Conservation (phyloP, 257 asterid genomes). For the Avicennia marina region DNA sequence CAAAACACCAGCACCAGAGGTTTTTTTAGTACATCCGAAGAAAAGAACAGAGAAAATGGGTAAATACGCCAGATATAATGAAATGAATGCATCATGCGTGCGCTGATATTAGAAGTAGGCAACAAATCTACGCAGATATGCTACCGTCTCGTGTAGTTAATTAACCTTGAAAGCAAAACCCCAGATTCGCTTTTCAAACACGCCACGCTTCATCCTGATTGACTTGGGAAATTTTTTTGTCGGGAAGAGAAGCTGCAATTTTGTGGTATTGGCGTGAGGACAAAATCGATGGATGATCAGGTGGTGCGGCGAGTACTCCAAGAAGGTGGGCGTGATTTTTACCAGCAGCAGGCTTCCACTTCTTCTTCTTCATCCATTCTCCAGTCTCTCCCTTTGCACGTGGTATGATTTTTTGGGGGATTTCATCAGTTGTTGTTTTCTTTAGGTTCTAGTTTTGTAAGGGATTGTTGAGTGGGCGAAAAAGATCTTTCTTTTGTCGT, state of each 20-base stretch:
- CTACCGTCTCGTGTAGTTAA: conserved; percentile 9
- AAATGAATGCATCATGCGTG: not conserved
- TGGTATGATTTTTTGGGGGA: conserved; percentile 61
- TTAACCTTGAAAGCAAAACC: conserved; percentile 18
- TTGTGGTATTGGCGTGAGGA: not conserved
- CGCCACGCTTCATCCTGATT: conserved; percentile 18
- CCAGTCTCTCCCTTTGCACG: conserved; percentile 92
- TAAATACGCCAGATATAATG: conserved; percentile 2
- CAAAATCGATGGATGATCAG: conserved; percentile 73
- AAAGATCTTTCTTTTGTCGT: not conserved
- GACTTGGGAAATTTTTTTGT: conserved; percentile 10
- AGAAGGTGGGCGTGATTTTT: conserved; percentile 96
- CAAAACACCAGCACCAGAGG: too few relatives aligned
- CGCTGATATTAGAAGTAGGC: not conserved
- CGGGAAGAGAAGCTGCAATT: conserved; percentile 11
- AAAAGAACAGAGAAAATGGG: too few relatives aligned
- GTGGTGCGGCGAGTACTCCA: conserved; percentile 84
- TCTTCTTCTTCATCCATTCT: conserved; percentile 92
- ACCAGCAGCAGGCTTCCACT: conserved; percentile 81
- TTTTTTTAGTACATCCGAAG: too few relatives aligned
- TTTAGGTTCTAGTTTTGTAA: not conserved
- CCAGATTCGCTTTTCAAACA: conserved; percentile 14
- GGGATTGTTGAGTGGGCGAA: not conserved
- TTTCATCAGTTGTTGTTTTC: too few relatives aligned
- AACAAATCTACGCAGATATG: not conserved